A percentile compares a stretch with the other conserved stretches of the same genome.
phyloP scores from a whole-genome alignment of 345 rosid species.

The Ceriops decandra region DNA sequence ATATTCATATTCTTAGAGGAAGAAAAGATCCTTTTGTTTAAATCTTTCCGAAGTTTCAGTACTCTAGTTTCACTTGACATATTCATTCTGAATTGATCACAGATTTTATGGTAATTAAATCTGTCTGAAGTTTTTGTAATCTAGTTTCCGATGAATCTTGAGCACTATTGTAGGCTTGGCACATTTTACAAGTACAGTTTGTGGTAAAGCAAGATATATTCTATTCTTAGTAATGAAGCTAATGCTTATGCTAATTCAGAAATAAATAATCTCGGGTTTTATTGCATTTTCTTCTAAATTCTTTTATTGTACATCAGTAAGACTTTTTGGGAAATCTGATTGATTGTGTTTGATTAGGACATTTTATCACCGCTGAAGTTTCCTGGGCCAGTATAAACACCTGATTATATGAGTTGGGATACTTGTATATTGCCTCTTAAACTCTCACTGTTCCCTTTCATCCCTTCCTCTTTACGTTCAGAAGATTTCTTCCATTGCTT shows the following conservation, averaged over 20 bases:
- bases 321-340: too few relatives aligned
- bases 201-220: neutral
- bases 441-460: too few relatives aligned
- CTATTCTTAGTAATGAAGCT: neutral
- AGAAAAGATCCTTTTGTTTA: neutral
- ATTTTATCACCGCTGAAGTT: too few relatives aligned
- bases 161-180: too few relatives aligned
- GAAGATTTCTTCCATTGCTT: neutral
- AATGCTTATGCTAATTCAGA: neutral
- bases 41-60: constrained; percentile 4
- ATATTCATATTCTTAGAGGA: neutral
- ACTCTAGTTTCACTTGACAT: neutral
- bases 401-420: too few relatives aligned
- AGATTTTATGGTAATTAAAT: neutral
- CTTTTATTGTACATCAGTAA: too few relatives aligned
- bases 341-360: too few relatives aligned
- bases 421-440: too few relatives aligned
- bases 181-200: neutral
- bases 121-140: constrained; percentile 5
- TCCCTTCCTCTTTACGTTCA: too few relatives aligned
- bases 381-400: too few relatives aligned
- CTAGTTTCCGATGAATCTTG: neutral
- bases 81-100: too few relatives aligned
- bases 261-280: neutral
- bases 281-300: too few relatives aligned